Conservation (phyloP, 1,284 basidiomycete genomes). For the Sanguinoderma infundibulare region DNA sequence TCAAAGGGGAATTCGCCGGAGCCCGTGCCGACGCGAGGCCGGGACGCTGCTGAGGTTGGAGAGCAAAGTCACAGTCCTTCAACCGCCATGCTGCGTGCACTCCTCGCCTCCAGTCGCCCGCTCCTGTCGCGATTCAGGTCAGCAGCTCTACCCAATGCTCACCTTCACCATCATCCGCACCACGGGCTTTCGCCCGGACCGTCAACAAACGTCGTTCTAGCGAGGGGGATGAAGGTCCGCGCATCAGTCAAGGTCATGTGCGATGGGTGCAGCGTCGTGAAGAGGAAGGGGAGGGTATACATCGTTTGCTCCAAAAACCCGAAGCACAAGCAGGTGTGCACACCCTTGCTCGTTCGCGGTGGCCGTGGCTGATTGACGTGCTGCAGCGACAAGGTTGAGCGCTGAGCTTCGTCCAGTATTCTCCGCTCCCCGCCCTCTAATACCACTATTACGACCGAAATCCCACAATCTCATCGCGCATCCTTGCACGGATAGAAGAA, state of each 20-base stretch:
- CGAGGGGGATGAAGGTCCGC: conserved; percentile 95
- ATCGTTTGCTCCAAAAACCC: conserved; percentile 94
- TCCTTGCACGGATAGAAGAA: not conserved
- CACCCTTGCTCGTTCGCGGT: conserved; percentile 1
- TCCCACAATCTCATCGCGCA: not conserved
- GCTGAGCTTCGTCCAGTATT: not conserved
- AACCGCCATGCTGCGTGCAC: conserved; percentile 62
- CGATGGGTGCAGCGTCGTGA: conserved; percentile 87
- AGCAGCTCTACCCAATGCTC: conserved; percentile 40
- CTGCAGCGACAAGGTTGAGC: conserved; percentile 65
- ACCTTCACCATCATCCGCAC: conserved; percentile 37
- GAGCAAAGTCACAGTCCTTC: not conserved
- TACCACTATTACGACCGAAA: not conserved
- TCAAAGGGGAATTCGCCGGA: not conserved
- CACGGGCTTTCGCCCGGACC: conserved; percentile 30
- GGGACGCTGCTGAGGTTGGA: not conserved
- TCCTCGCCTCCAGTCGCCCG: conserved; percentile 65
- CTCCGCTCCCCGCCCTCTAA: not conserved
- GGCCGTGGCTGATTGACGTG: conserved; percentile 20
- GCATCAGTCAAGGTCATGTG: conserved; percentile 93
- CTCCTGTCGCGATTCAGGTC: conserved; percentile 55
- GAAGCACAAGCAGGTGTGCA: conserved; percentile 95
- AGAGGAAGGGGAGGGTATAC: conserved; percentile 91
- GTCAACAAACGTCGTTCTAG: conserved; percentile 39
- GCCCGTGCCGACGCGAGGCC: not conserved